Base-by-base conservation (phyloP, 176 grass and related monocot species). In the Bolboschoenus planiculmis region DNA sequence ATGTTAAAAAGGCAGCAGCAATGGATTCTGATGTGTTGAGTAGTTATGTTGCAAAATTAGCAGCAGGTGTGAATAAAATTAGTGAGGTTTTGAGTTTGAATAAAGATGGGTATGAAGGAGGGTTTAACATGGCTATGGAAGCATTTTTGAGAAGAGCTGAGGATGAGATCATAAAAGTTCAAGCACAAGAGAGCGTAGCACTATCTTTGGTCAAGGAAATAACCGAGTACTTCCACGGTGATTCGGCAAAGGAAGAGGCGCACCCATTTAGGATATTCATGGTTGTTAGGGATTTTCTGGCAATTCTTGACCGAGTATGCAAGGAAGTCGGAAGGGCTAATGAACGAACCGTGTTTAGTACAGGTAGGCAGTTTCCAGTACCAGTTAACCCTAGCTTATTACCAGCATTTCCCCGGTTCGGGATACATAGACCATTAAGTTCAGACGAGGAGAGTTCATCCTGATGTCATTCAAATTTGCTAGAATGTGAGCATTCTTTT, bases 251-350 rank as follows among this genome's bases (percentile, higher is more conserved):
- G 33, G 97, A 99, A 78, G 97, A 99, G 86, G 92, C 90, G 3
- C 97, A 99, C 20, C 97, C 97, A 34, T 99, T 99, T 79, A 95
- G 97, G 48, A 95, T 99, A 73, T 99, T 99, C 93, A 88, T 91
- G 89, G 97, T 99, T 1, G 93, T 99, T 31, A 91, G 97, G 77
- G 97, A 99, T 67, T 96, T 99, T 72, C 86, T 99, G 6, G 57
- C 89, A 0, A 79, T 93, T 50, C 92, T 99, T 27, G 91, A 93
- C 60, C 86, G 90, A 64, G 97, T 99, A 6, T 99, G 97, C 88
- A 99, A 95, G 56, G 97, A 99, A 46, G 93, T 95, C 0, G 64
- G 91, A 20, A 89, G 54, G 76, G 91, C 87, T 55, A 95, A 98
- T 8, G 91, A 99, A 33, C 88, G 89, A 46, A 91, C 91, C 2